These are phyloP conservation scores for Silene uniflora DNA, from an alignment of 148 eudicot species.

Conservation along the genomic window DNA sequence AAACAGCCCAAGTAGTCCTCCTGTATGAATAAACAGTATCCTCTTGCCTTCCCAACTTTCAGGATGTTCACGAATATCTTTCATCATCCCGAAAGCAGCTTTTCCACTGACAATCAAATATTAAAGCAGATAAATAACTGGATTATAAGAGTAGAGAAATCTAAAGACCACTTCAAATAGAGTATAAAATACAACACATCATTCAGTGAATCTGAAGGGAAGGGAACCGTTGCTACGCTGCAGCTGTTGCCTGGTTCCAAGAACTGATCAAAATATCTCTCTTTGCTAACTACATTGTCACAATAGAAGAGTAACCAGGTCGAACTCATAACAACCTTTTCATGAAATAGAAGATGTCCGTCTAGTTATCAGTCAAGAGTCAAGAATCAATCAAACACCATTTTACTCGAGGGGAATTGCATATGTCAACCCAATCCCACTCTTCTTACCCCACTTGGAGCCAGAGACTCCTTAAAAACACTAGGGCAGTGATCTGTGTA, in stretches of 20 bases:
- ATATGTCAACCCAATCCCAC: not conserved
- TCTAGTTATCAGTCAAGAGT: too few species aligned
- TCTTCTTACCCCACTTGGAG: not conserved
- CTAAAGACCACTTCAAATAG: not conserved
- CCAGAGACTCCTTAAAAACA: not conserved
- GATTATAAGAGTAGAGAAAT: not conserved
- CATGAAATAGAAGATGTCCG: too few species aligned
- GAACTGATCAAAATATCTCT: too few species aligned
- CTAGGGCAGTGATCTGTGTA: not conserved
- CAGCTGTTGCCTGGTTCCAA: not conserved
- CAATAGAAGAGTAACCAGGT: too few species aligned
- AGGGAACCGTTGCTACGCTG: not conserved
- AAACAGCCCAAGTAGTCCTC: constrained; percentile 82
- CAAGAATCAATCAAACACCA: too few species aligned
- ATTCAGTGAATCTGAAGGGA: not conserved
- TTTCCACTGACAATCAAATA: constrained; percentile 54
- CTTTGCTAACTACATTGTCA: too few species aligned
- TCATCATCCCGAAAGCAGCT: constrained; percentile 75
- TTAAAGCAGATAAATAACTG: not conserved
- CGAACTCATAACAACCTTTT: too few species aligned
- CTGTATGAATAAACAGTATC: constrained; percentile 89
- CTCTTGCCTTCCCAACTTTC: constrained; percentile 80
- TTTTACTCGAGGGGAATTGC: not conserved
- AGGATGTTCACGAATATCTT: constrained; percentile 73
- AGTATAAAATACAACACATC: not conserved